Conservation (phyloP, 176 grass and related monocot genomes). For the Musa schizocarpa region DNA sequence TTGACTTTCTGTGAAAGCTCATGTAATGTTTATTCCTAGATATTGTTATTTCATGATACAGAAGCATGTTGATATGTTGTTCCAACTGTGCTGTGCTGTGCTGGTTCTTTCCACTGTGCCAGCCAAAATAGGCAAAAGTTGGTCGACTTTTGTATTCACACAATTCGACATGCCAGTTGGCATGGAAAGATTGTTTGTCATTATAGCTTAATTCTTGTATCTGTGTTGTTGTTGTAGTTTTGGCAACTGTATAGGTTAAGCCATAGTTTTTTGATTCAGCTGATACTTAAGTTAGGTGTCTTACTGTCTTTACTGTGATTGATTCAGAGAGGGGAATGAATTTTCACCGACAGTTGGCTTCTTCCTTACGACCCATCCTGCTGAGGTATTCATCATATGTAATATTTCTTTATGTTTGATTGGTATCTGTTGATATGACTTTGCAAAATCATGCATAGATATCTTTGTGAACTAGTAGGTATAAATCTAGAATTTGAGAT, state of each 20-base stretch:
- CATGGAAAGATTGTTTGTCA: neutral
- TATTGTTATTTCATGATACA: neutral
- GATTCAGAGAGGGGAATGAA: slow-evolving; percentile 52
- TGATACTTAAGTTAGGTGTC: neutral
- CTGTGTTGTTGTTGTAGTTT: neutral
- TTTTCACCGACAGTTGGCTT: slow-evolving; percentile 65
- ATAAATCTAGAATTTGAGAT: too few relatives aligned
- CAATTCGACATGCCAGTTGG: neutral
- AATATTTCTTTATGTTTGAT: too few relatives aligned
- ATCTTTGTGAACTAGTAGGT: too few relatives aligned
- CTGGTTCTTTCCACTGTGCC: too few relatives aligned
- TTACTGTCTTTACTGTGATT: slow-evolving; percentile 2
- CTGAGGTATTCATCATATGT: slow-evolving; percentile 40
- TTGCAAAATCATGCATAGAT: too few relatives aligned
- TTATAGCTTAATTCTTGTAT: neutral
- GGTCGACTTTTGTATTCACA: too few relatives aligned
- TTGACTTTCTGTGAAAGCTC: neutral
- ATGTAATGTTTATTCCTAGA: neutral
- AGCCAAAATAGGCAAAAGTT: too few relatives aligned
- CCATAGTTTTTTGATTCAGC: neutral
- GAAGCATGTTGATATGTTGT: neutral
- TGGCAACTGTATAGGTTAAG: neutral
- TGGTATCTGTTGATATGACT: too few relatives aligned
- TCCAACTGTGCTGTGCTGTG: too few relatives aligned
- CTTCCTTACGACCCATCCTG: slow-evolving; percentile 44